Percentiles rank a stretch among this genome's conserved stretches.
These are phyloP conservation scores for Myriosclerotinia scirpicola DNA, from an alignment of 2,329 filamentous ascomycete species.

Conservation along the genomic window DNA sequence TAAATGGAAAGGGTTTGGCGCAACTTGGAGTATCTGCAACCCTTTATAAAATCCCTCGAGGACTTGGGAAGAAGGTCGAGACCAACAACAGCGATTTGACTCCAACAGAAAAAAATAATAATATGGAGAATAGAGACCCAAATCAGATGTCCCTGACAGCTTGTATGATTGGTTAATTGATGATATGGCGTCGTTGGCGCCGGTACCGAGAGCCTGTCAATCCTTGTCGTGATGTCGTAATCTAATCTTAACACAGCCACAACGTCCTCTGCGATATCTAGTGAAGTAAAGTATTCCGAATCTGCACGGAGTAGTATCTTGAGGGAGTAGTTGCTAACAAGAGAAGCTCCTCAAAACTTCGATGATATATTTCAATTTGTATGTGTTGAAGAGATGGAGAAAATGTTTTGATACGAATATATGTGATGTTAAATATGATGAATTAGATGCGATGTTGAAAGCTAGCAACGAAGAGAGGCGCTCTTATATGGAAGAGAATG, in stretches of 20 bases:
- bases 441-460: too few species aligned
- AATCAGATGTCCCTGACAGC: background rate
- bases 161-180: constrained; percentile 2
- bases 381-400: background rate
- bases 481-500: too few species aligned
- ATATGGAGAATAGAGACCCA: background rate
- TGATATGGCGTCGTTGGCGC: background rate
- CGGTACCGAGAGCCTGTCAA: background rate
- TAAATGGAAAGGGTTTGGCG: background rate
- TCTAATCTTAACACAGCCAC: constrained; percentile 4
- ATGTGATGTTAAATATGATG: too few species aligned
- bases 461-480: too few species aligned
- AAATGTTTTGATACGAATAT: too few species aligned
- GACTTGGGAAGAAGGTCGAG: background rate
- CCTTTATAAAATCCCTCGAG: background rate
- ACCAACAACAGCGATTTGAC: background rate
- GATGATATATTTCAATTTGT: background rate
- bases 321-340: too few species aligned
- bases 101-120: background rate
- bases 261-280: background rate
- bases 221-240: background rate
- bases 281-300: too few species aligned
- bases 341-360: too few species aligned
- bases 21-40: background rate
- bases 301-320: too few species aligned